Base-by-base conservation (phyloP, 331 rosid genomes). In the Spiraea crenata region DNA sequence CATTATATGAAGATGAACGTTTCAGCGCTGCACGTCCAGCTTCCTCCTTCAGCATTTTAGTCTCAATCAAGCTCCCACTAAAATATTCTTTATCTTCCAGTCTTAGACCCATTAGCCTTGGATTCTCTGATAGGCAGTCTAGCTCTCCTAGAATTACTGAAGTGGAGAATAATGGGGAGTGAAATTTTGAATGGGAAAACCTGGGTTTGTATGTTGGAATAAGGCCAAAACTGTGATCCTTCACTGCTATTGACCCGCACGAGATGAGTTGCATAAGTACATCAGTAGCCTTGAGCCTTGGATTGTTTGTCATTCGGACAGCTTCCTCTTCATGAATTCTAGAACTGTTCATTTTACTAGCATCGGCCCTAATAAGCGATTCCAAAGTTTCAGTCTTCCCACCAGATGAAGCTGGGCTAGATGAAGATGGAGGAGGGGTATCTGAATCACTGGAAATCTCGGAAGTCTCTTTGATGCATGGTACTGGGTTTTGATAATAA, bases 321-420 rank as follows among this genome's bases (percentile, higher is more conserved):
- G 81, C 87, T 38, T 85, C 91, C 60, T 83, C 95, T 75, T 90
- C 92, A 63, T 83, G 78, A 68, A 86, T 79, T 82, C 98, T 88
- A 76, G 86, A 88, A 76, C 92, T 90, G 72, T 88, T 90, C 73
- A 90, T 86, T 82, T 87, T 90, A 70, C 92, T 86, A 41, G 82
- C 95, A 77, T 92, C 98, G 8, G 95, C 98, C 78, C 95, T 85
- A 48, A 92, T 90, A 57, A 90, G 79, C 20, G 98, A 88, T 70
- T 92, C 98, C 76, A 92, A 81, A 55, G 98, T 92, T 75, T 88
- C 95, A 3, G 89, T 82, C 85, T 86, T 90, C 78, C 90, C 95
- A 65, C 83, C 89, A 0, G 92, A 89, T 10, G 96, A 87, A 9
- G 87, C 80, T n/a, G 87, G 85, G 47, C 92, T 95, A n/a, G 96